A percentile compares a stretch with the other conserved stretches of the same genome.
Evolutionary conservation across 495 filamentous ascomycete species (phyloP).

Genomic region (Oleoguttula mirabilis): DNA sequence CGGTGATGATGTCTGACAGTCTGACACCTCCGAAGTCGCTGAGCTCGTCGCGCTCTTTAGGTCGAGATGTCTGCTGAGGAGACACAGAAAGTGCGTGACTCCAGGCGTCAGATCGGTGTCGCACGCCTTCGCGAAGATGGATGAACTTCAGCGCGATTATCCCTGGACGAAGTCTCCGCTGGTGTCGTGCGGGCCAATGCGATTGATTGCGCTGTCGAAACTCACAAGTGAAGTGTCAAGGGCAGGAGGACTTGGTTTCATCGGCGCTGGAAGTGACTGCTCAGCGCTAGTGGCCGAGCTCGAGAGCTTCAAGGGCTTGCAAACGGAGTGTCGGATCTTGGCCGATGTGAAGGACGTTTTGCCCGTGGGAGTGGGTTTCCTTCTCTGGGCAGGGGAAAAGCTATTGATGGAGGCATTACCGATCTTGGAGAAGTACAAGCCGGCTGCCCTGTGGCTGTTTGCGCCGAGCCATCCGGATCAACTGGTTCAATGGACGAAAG

Average conservation of each 20-base stretch:
- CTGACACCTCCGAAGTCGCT: no score
- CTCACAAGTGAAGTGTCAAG: constrained; percentile 48
- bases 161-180: constrained; percentile 54
- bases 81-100: no score
- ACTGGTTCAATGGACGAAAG: constrained; percentile 42
- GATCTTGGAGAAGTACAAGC: constrained; percentile 36
- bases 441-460: constrained; percentile 61
- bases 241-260: constrained; percentile 40
- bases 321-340: constrained; percentile 11
- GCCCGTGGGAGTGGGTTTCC: constrained; percentile 53
- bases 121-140: constrained; percentile 6
- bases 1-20: no score
- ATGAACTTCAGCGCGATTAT: constrained; percentile 33
- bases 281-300: constrained; percentile 23
- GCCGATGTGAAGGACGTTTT: constrained; percentile 25
- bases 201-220: constrained; percentile 48
- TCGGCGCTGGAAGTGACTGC: constrained; percentile 28
- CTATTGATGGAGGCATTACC: constrained; percentile 12
- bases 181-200: constrained; percentile 61
- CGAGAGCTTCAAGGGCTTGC: constrained; percentile 17
- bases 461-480: constrained; percentile 41
- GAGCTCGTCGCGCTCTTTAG: no score
- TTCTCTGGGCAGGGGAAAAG: constrained; percentile 40
- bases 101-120: no score
- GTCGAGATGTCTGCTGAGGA: no score